Percentiles rank a stretch among this genome's conserved stretches.
These are phyloP conservation scores for Nemania bipapillata DNA, from an alignment of 2,329 filamentous ascomycete genomes.

Conservation along the genomic window DNA sequence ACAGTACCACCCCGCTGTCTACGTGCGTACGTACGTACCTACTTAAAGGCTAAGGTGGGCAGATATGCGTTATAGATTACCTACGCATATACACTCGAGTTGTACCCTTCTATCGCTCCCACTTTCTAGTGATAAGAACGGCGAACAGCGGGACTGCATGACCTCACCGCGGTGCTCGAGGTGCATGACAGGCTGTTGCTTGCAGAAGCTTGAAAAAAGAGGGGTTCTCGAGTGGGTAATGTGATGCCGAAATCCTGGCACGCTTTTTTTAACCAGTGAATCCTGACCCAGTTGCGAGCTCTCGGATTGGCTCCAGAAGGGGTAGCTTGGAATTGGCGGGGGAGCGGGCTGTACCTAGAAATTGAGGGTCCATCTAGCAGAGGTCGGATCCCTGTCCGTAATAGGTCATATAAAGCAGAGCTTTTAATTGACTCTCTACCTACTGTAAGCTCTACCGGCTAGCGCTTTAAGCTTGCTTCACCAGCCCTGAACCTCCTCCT, in stretches of 20 bases:
- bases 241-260: slow-evolving; percentile 38
- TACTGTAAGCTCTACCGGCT: not conserved
- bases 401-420: slow-evolving; percentile 2
- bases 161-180: slow-evolving; percentile 35
- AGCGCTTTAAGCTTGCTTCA: too few species aligned
- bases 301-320: slow-evolving; percentile 26
- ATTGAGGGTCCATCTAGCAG: not conserved
- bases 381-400: not conserved
- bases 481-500: slow-evolving; percentile 1
- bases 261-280: slow-evolving; percentile 15
- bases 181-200: slow-evolving; percentile 31
- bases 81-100: not conserved
- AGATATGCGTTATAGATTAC: not conserved
- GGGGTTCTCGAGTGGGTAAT: slow-evolving; percentile 47
- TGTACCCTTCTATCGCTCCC: slow-evolving; percentile 2
- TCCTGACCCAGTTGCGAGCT: slow-evolving; percentile 26
- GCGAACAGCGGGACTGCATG: slow-evolving; percentile 29
- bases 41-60: too few species aligned
- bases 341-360: not conserved
- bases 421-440: slow-evolving; percentile 9
- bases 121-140: slow-evolving; percentile 19
- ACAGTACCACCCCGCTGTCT: slow-evolving; percentile 12
- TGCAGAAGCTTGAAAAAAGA: slow-evolving; percentile 43
- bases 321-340: slow-evolving; percentile 30
- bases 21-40: too few species aligned